phyloP scores from a whole-genome alignment of 192 early-diverging fungal genomes.

The Gryganskiella cystojenkinii region DNA sequence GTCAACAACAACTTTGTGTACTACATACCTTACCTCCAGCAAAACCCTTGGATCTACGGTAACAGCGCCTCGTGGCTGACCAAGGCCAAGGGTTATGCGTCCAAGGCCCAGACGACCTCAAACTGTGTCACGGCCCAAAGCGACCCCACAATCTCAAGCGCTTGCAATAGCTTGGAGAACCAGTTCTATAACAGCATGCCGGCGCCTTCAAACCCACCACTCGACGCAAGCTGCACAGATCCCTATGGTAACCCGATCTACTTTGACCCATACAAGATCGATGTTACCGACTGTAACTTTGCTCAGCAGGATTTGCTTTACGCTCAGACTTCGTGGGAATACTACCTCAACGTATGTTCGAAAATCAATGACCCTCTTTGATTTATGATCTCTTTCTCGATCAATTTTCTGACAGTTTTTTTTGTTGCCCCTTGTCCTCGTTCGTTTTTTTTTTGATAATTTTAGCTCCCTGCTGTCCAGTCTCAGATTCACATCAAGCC shows the following conservation, averaged over 20 bases:
- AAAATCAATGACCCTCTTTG: no score
- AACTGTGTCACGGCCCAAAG: not conserved
- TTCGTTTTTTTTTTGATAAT: not conserved
- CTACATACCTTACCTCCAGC: conserved; percentile 8
- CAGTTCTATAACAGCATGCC: conserved; percentile 7
- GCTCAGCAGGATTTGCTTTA: conserved; percentile 1
- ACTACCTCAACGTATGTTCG: conserved; percentile 10
- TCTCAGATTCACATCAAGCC: conserved; percentile 35
- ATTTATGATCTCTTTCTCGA: no score
- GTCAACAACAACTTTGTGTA: conserved; percentile 12
- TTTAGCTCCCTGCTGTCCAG: conserved; percentile 21
- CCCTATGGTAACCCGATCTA: conserved; percentile 4
- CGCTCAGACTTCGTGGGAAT: conserved; percentile 3
- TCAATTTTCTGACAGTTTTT: not conserved
- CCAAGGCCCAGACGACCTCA: conserved; percentile 5
- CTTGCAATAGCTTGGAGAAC: conserved; percentile 1
- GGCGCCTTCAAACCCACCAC: not conserved
- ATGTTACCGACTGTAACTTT: conserved; percentile 8
- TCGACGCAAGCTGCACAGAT: conserved; percentile 3
- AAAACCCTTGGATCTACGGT: conserved; percentile 12
- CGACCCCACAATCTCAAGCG: conserved; percentile 1
- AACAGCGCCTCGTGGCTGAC: conserved; percentile 7
- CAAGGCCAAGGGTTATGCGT: conserved; percentile 3
- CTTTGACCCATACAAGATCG: conserved; percentile 1
- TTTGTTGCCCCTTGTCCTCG: not conserved